Conservation (phyloP, 768 basidiomycete species). For the Sarcodon aspratus region DNA sequence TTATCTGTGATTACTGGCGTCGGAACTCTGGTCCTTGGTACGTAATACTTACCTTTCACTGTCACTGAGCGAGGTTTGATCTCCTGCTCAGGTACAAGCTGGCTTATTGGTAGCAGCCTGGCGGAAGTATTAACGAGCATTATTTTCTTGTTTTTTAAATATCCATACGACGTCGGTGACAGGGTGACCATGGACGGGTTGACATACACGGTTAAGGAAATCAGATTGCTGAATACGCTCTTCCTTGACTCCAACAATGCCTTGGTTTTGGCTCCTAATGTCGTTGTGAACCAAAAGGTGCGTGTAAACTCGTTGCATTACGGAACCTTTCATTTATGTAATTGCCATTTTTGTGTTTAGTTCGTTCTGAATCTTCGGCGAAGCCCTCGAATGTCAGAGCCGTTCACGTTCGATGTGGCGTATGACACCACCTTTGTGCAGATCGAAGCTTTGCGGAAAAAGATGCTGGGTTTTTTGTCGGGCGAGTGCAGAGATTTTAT, state of each 20-base stretch:
- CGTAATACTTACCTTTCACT: slow-evolving; percentile 1
- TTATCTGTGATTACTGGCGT: slow-evolving; percentile 68
- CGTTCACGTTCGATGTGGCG: slow-evolving; percentile 70
- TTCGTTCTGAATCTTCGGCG: slow-evolving; percentile 64
- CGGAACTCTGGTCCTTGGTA: slow-evolving; percentile 46
- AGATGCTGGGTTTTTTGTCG: slow-evolving; percentile 73
- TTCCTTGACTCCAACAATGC: slow-evolving; percentile 51
- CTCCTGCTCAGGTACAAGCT: slow-evolving; percentile 48
- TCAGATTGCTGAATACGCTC: slow-evolving; percentile 69
- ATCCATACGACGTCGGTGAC: slow-evolving; percentile 78
- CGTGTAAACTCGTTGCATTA: slow-evolving; percentile 4
- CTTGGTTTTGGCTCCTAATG: slow-evolving; percentile 65
- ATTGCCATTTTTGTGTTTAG: slow-evolving; percentile 18
- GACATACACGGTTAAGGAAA: slow-evolving; percentile 77
- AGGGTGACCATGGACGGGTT: slow-evolving; percentile 41
- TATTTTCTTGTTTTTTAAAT: slow-evolving; percentile 87
- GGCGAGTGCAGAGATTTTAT: slow-evolving; percentile 65
- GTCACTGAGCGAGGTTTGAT: slow-evolving; percentile 4
- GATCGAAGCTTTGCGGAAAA: slow-evolving; percentile 60
- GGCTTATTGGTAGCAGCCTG: slow-evolving; percentile 76
- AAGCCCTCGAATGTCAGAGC: slow-evolving; percentile 71
- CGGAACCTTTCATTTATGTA: not conserved
- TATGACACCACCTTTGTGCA: slow-evolving; percentile 75
- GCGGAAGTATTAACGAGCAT: slow-evolving; percentile 77
- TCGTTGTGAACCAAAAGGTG: slow-evolving; percentile 43